phyloP scores from a whole-genome alignment of 2,329 filamentous ascomycete species.

The Epichloe baconii region DNA sequence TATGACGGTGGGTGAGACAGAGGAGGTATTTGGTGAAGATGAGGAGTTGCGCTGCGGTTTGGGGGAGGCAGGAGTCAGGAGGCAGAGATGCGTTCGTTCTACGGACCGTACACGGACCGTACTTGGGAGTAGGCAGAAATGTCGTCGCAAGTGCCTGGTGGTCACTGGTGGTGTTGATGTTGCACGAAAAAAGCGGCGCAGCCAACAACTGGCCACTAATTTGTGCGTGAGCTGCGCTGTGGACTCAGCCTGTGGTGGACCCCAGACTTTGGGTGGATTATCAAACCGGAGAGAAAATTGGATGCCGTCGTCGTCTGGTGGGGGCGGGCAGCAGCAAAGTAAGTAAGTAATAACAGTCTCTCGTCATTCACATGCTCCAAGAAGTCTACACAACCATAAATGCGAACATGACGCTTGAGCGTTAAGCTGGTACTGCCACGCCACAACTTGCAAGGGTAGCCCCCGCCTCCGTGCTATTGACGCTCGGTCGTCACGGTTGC shows the following conservation, averaged over 20 bases:
- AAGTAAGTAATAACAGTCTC: background rate
- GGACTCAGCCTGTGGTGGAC: background rate
- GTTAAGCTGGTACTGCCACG: conserved; percentile 7
- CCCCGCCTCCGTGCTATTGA: no score
- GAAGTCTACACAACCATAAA: background rate
- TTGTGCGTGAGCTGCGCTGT: background rate
- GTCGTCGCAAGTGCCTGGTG: background rate
- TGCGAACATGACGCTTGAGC: conserved; percentile 13
- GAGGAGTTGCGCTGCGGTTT: background rate
- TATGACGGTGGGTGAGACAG: background rate
- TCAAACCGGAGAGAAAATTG: no score
- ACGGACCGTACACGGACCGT: no score
- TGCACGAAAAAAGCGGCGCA: no score
- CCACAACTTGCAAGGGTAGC: no score
- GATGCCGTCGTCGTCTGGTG: no score
- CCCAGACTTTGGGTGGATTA: no score
- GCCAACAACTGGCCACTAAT: no score
- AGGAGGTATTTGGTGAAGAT: background rate
- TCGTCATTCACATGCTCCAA: background rate
- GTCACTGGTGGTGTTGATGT: background rate
- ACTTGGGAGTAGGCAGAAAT: background rate
- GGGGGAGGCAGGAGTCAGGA: background rate
- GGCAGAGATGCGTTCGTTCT: no score
- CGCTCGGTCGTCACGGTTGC: no score
- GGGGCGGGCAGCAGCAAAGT: background rate